Conservation (phyloP, 352 stramenopile genomes). For the Pythium sp. region DNA sequence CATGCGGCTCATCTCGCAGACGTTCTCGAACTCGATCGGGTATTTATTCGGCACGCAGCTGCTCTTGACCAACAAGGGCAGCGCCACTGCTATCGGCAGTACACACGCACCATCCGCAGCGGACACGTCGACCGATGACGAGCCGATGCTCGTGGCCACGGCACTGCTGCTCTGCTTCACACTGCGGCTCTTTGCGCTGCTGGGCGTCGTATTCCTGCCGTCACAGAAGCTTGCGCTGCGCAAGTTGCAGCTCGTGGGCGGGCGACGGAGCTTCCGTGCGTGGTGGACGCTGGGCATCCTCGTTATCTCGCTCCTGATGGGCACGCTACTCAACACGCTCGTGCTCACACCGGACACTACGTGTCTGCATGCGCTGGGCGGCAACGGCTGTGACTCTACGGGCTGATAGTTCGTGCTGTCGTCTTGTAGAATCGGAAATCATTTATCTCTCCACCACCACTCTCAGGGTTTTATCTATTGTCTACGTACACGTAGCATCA, state of each 20-base stretch:
- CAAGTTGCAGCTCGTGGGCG: slow-evolving; percentile 10
- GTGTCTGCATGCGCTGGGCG: slow-evolving; percentile 30
- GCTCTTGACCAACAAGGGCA: slow-evolving; percentile 10
- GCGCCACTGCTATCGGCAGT: not conserved
- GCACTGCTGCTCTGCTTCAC: slow-evolving; percentile 27
- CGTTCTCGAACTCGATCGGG: slow-evolving; percentile 22
- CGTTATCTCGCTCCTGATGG: slow-evolving; percentile 14
- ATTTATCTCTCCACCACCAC: not conserved
- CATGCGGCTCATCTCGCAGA: slow-evolving; percentile 32
- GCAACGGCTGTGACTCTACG: slow-evolving; percentile 19
- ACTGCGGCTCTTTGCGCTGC: slow-evolving; percentile 25
- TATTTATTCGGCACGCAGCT: slow-evolving; percentile 20
- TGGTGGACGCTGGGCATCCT: slow-evolving; percentile 27
- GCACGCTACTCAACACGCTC: slow-evolving; percentile 23
- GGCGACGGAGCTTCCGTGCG: slow-evolving; percentile 15
- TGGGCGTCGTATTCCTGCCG: slow-evolving; percentile 24
- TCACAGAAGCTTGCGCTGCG: slow-evolving; percentile 19
- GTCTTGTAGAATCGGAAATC: not conserved
- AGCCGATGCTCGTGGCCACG: slow-evolving; percentile 29
- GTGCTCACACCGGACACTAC: slow-evolving; percentile 29
- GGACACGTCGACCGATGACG: slow-evolving; percentile 12
- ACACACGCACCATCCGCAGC: not conserved
- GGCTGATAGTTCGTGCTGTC: not conserved
- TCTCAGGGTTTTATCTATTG: not conserved
- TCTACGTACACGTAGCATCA: not conserved